Evolutionary conservation across 2,329 filamentous ascomycete genomes (phyloP), one percentile per base, ranked within the genome.

Genomic region (Knoxdaviesia capensis): DNA sequence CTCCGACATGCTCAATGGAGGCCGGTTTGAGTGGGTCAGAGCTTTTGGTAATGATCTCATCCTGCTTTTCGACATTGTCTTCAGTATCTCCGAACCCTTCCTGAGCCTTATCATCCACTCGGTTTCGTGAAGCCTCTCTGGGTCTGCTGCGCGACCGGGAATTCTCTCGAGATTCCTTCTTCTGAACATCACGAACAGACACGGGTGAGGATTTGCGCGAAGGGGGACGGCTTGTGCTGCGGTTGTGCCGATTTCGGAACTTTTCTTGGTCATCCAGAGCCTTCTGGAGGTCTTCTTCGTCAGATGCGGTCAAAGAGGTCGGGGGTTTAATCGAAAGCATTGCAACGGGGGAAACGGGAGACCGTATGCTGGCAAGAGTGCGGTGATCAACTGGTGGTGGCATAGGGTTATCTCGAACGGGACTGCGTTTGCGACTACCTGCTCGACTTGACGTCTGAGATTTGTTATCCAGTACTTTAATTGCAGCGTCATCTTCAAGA

Each of bases 271-370:
- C 70, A 38, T 63, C 59, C 31, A 71, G 48, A 2, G 73, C 73
- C 41, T 58, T 66, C 45, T 57, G 61, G 50, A 68, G 67, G 48
- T 76, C 73, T 31, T 71, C 69, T 43, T 83, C 79, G n/a, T 77
- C 72, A 1, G 74, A 76, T 20, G 60, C 63, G 38, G 65, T 65
- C 37, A 67, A 63, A n/a, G 39, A 45, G 1, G 39, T 39, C 9
- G 36, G 42, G 7, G 41, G 45, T 31, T 41, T 44, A 7, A 42
- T 41, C 5, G 20, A 20, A 3, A 20, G 20, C 20, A 20, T 20
- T 2, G 20, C 20, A 20, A 20, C 61, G 1, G 87, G 85, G 1
- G 84, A 88, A 0, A 81, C 80, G 1, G 87, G 86, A 1, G 86
- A 94, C 40, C 76, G 68, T 38, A 69, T 60, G 20, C 20, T 20